Evolutionary conservation across 768 basidiomycete genomes (phyloP), one percentile per base, ranked within the genome.

Genomic region (Tylopilus plumbeoviolaceoides): DNA sequence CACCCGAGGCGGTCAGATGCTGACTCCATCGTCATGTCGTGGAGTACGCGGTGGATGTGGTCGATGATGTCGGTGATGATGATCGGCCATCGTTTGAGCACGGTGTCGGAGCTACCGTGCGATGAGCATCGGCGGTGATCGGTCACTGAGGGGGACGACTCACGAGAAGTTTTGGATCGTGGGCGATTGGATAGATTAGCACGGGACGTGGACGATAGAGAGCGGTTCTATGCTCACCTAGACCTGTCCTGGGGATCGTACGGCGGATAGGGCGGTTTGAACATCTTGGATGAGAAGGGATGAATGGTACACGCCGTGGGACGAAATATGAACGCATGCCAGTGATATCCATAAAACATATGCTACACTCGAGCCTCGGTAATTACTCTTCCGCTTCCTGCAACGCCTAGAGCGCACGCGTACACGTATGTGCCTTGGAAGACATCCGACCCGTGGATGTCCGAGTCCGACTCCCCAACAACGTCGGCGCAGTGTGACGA

Each of bases 31-130:
- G 81, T 76, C 30, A 88, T 68, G 15, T 77, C 72, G 63, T 92
- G 89, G 55, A 87, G 87, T 51, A 79, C 65, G 40, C 81, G 79
- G 59, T 89, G 80, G 40, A 98, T 65, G 41, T 83, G 80, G 67
- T 93, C 89, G 56, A 95, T 85, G 43, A 92, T 75, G 17, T 71
- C 75, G 1, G 93, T 91, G 50, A 95, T 78, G 62, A 98, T 95
- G 44, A 88, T 77, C 5, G 89, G 89, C 85, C 91, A 92, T 50
- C 89, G 76, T 66, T 78, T 85, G 45, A 85, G 67, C 15, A 93
- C 86, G 0, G 90, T 92, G 53, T 87, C 83, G 59, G 87, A 91
- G 53, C 89, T 90, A 59, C 36, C 47, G 17, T 40, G 18, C 20
- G 27, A 8, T 64, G 51, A 51, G 51, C 42, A 12, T 18, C 12